Base-by-base conservation (phyloP, 441 rosid species). In the Francoa sonchifolia region DNA sequence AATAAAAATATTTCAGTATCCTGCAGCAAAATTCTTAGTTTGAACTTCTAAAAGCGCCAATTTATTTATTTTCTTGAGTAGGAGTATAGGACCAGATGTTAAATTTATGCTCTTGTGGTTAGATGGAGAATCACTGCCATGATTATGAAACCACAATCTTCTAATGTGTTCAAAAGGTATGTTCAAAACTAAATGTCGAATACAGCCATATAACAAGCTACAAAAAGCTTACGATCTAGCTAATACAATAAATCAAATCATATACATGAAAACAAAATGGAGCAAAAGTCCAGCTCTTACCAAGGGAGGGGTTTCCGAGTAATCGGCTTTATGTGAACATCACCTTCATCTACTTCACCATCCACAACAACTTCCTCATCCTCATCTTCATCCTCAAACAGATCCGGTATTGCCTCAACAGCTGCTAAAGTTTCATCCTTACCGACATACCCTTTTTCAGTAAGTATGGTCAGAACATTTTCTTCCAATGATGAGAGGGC, bases 281-380 rank as follows among this genome's bases (percentile, higher is more conserved):
- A 28, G 39, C 45, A 47, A 38, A 21, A 42, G 19, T 43, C 11
- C 36, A 50, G 34, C 47, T 69, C 74, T 59, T 85, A 96, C 74
- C 77, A 49, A 37, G 85, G 96, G 55, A 65, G 46, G 42, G 73
- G 38, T 63, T 74, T 86, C 52, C 93, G 54, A 51, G 79, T 61
- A 47, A 60, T 61, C 31, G 94, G 99, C 74, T 79, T 82, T 55
- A 90, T 90, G 62, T 80, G 99, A 63, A 90, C 74, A 63, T 90
- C 99, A 25, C 99, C 99, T 73, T 90, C 96, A 71, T 90, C 90
- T 51, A 86, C 87, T 65, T 90, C 99, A 55, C 99, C 99, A 59
- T 90, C 99, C 42, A 83, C 83, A 36, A 90, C 84, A 59, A 80
- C 78, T 74, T 86, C 96, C 58, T 90, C 99, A 66, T 90, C 99